phyloP scores from a whole-genome alignment of 192 early-diverging fungal genomes.

The Oehlia diaphana region DNA sequence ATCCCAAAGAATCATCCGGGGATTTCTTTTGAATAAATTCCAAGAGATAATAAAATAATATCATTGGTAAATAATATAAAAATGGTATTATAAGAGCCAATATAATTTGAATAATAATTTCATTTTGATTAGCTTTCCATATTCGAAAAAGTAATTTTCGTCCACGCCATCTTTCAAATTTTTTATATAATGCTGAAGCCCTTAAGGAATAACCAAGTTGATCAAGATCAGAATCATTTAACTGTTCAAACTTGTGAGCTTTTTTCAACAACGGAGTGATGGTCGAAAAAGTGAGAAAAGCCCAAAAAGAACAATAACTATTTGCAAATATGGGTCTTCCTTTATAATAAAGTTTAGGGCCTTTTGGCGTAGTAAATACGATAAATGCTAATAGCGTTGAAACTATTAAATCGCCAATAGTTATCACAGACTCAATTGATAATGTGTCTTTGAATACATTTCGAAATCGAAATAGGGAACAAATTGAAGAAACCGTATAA shows the following conservation, averaged over 20 bases:
- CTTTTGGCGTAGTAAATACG: constrained; percentile 32
- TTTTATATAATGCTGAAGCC: constrained; percentile 34
- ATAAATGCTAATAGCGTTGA: constrained; percentile 20
- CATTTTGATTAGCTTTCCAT: constrained; percentile 29
- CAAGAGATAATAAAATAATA: constrained; percentile 36
- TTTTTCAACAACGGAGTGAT: constrained; percentile 32
- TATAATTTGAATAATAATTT: constrained; percentile 29
- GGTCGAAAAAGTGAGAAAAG: constrained; percentile 31
- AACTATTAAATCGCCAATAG: neutral
- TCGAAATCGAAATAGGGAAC: constrained; percentile 23
- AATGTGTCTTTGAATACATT: neutral
- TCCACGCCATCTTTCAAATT: constrained; percentile 29
- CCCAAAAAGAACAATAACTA: constrained; percentile 35
- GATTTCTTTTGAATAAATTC: constrained; percentile 32
- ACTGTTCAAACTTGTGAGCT: constrained; percentile 8
- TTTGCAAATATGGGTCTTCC: constrained; percentile 29
- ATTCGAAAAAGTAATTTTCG: constrained; percentile 33
- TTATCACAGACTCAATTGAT: neutral
- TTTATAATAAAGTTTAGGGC: constrained; percentile 31
- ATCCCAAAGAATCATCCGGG: neutral
- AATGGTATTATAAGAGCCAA: constrained; percentile 17
- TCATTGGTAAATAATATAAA: constrained; percentile 38
- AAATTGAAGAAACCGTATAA: constrained; percentile 26
- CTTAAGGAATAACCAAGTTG: constrained; percentile 32
- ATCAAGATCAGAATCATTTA: constrained; percentile 33